phyloP scores from a whole-genome alignment of 768 basidiomycete species.

The Saitozyma sp. region DNA sequence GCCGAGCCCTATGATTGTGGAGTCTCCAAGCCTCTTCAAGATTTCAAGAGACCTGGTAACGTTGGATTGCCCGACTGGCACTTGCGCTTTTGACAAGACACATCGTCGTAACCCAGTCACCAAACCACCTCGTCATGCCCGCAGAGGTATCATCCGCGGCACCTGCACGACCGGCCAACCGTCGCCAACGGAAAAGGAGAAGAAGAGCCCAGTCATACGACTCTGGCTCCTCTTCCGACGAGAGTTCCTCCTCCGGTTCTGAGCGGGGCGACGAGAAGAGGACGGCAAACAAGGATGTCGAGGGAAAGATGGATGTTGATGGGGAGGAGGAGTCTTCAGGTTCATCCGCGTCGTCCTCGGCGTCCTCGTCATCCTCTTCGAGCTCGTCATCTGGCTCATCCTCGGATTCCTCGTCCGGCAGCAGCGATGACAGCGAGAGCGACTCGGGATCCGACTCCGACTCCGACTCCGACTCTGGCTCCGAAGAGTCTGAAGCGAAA shows the following conservation, averaged over 20 bases:
- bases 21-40: too few species aligned
- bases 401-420: conserved; percentile 16
- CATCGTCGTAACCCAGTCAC: too few species aligned
- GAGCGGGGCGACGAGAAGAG: not conserved
- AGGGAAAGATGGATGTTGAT: conserved; percentile 13
- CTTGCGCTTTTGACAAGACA: too few species aligned
- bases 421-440: too few species aligned
- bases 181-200: conserved; percentile 12
- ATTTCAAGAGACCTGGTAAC: too few species aligned
- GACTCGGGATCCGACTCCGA: conserved; percentile 18
- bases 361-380: conserved; percentile 16
- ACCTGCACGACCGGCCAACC: not conserved
- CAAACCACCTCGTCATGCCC: too few species aligned
- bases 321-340: conserved; percentile 7
- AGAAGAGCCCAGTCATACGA: conserved; percentile 24
- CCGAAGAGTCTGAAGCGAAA: conserved; percentile 6
- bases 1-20: too few species aligned
- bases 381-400: conserved; percentile 17
- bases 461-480: conserved; percentile 19
- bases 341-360: conserved; percentile 22
- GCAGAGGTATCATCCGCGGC: too few species aligned
- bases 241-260: not conserved
- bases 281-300: conserved; percentile 12
- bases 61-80: too few species aligned
- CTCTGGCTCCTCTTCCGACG: conserved; percentile 20